Base-by-base conservation (phyloP, 352 stramenopile genomes). In the Peronospora belbahrii region DNA sequence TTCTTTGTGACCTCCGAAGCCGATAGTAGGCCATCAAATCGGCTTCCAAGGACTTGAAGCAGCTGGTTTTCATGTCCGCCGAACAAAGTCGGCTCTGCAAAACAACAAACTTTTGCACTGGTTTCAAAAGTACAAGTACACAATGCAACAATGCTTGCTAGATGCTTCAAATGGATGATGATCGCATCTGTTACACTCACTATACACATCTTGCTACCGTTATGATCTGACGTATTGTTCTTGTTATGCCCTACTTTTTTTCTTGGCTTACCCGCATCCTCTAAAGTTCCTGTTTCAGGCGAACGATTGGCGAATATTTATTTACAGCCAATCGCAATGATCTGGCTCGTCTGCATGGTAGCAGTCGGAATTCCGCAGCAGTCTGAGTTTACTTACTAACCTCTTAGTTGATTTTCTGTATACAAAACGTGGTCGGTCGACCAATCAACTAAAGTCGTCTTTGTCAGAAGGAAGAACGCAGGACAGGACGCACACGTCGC, bases 371-470 rank as follows among this genome's bases (percentile, higher is more conserved):
- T 14, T 66, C 42, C 52, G 56, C 56, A 56, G 53, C 7, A 48
- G 33, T 11, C 32, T 11, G 3, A 0, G 3, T 1, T 39, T 33
- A 18, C n/a, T 49, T 5, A 17, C 39, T 9, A 49, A 60, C 18
- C 38, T 64, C 22, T 8, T 19, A 0, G 36, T 1, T 2, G 15
- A 51, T 57, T 65, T 62, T 58, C 46, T 13, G 1, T 23, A 60
- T 59, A 58, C 51, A 63, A 52, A 52, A 43, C 11, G 30, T 36
- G 52, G 28, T 54, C 65, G 45, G 59, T 61, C 67, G 56, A 62
- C 53, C 64, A 75, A 57, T 66, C 55, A 67, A 70, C 41, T 42
- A 40, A 39, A 39, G n/a, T n/a, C 31, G 44, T 34, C 35, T 30
- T 25, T 30, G 47, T 52, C 52, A 52, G 33, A 67, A 66, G 44